Evolutionary conservation across 2,329 filamentous ascomycete genomes (phyloP), one percentile per base, ranked within the genome.

Genomic region (Fusarium haematococcum): DNA sequence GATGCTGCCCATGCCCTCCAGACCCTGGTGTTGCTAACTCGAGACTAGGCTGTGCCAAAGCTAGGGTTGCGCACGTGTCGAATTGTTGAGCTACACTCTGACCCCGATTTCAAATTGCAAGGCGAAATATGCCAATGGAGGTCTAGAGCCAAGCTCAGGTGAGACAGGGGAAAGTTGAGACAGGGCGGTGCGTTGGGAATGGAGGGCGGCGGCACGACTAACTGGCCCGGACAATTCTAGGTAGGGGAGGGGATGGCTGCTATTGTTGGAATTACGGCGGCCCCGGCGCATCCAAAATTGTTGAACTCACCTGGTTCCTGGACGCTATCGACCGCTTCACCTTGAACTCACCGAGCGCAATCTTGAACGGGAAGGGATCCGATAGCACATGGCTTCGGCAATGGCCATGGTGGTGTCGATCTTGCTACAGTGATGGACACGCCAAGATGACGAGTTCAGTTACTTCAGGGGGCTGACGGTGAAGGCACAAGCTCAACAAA

Each of bases 191-290:
- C 41, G 57, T 62, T 65, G 50, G 5, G 50, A 57, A 48, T 58
- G 50, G 27, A 48, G 30, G 52, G 62, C 27, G 16, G 62, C 50
- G 35, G 50, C 39, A 37, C 33, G 20, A 33, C 50, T 61, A 63
- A 48, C 57, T 20, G 16, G 48, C 50, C 52, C 27, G 58, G 35
- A 33, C n/a, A 25, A 35, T 25, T 33, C 20, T 33, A 58, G 32
- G 33, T 23, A 54, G 25, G n/a, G 18, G 41, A 50, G 43, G 45
- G 59, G 59, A 52, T 43, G 16, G 67, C 68, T 78, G 62, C 67
- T 75, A 74, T 78, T 77, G 69, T 75, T 75, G 76, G 70, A 78
- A 66, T 63, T 61, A 68, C 61, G 63, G 59, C 52, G 63, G 56
- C 18, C 60, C 64, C 10, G 23, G 63, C 50, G 52, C 62, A 60